Evolutionary conservation across 257 asterid genomes (phyloP).

Genomic region (Nicotiana benthamiana): DNA sequence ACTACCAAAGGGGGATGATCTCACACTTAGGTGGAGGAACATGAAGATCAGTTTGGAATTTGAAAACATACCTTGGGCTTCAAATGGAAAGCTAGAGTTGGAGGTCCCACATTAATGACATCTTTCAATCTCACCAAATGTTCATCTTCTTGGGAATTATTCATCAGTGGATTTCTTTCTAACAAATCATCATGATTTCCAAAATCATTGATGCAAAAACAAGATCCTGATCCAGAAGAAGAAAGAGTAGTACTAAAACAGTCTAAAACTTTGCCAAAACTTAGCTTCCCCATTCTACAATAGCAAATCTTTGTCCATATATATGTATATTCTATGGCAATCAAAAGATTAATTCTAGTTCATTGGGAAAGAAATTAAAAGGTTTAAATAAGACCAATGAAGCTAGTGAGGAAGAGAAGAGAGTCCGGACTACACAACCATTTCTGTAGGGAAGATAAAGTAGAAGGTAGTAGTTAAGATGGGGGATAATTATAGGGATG

Average conservation of each 20-base stretch:
- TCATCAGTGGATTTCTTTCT: conserved; percentile 29
- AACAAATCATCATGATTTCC: neutral
- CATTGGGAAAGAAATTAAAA: neutral
- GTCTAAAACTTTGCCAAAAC: conserved; percentile 31
- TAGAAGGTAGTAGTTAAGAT: neutral
- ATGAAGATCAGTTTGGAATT: neutral
- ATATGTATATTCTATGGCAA: too few species aligned
- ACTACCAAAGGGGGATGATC: too few species aligned
- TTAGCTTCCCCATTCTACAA: conserved; percentile 31
- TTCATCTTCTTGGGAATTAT: neutral
- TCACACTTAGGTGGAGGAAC: neutral
- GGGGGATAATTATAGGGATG: neutral
- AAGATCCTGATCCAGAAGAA: conserved; percentile 22
- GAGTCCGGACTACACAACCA: neutral
- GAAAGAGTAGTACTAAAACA: conserved; percentile 20
- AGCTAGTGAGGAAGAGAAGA: neutral
- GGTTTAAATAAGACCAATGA: neutral
- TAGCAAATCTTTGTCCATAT: neutral
- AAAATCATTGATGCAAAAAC: conserved; percentile 24
- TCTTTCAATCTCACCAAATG: conserved; percentile 24
- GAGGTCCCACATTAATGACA: conserved; percentile 30
- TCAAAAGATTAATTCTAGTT: neutral
- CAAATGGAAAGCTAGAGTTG: conserved; percentile 39
- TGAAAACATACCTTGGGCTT: conserved; percentile 34
- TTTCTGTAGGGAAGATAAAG: neutral